Conservation (phyloP, 140 eudicot genomes). For the Stevia rebaudiana region DNA sequence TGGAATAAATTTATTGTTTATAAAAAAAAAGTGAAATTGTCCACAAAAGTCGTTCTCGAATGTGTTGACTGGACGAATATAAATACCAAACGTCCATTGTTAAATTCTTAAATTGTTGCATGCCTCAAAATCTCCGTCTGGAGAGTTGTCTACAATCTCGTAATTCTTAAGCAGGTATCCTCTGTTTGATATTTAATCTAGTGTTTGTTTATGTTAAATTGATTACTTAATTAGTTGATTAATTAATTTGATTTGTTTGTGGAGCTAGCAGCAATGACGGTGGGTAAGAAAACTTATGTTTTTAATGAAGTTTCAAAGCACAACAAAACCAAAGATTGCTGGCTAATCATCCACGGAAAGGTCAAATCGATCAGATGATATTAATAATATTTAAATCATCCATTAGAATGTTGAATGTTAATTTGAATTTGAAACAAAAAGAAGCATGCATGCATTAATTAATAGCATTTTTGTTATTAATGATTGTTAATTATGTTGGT, state of each 20-base stretch:
- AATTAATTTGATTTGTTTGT: not conserved
- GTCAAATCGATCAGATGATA: constrained; percentile 27
- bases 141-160: not conserved
- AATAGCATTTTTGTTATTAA: too few species aligned
- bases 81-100: constrained; percentile 6
- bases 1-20: too few species aligned
- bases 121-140: not conserved
- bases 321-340: constrained; percentile 75
- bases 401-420: too few species aligned
- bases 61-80: too few species aligned
- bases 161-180: not conserved
- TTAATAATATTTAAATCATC: too few species aligned
- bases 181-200: not conserved
- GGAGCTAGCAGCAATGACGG: constrained; percentile 31
- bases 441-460: too few species aligned
- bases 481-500: too few species aligned
- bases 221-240: not conserved
- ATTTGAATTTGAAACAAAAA: too few species aligned
- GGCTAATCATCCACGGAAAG: constrained; percentile 74
- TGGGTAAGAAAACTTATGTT: constrained; percentile 38
- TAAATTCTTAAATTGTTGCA: not conserved
- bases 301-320: constrained; percentile 63
- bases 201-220: not conserved
- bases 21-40: too few species aligned
- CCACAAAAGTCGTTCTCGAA: not conserved